A percentile compares a stretch with the other conserved stretches of the same genome.
phyloP scores from a whole-genome alignment of 129 eudicot genomes.

The Artemisia argyi region DNA sequence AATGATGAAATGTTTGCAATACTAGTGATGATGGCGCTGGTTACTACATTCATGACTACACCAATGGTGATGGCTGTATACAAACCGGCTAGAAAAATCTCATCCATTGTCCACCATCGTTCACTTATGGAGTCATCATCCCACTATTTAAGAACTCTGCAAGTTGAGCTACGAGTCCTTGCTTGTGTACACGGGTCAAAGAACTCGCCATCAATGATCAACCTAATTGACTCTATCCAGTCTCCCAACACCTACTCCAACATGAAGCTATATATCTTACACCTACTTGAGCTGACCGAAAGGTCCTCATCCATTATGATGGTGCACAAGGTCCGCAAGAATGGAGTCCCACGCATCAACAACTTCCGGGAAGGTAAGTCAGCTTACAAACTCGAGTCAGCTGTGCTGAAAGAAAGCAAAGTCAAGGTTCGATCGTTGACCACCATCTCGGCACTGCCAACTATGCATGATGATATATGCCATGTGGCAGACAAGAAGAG shows the following conservation, averaged over 20 bases:
- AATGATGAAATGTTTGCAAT: constrained; percentile 77
- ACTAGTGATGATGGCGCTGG: constrained; percentile 68
- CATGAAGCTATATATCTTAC: constrained; percentile 55
- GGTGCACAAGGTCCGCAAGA: constrained; percentile 54
- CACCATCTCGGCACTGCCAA: constrained; percentile 47
- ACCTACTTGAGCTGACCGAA: constrained; percentile 65
- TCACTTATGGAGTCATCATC: constrained; percentile 32
- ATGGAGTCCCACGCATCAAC: constrained; percentile 50
- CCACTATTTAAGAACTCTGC: constrained; percentile 19
- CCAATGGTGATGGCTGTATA: constrained; percentile 70
- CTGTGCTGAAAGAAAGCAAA: constrained; percentile 22
- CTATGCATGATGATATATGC: constrained; percentile 78
- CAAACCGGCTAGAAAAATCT: constrained; percentile 37
- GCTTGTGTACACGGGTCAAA: constrained; percentile 56
- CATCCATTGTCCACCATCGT: constrained; percentile 26
- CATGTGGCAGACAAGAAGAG: constrained; percentile 60
- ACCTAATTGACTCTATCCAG: constrained; percentile 48
- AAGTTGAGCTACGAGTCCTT: constrained; percentile 50
- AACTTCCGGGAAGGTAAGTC: constrained; percentile 20
- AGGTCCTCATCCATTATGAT: constrained; percentile 66
- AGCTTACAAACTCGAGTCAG: constrained; percentile 11
- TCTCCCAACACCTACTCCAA: constrained; percentile 40
- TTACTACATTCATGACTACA: constrained; percentile 77
- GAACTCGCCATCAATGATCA: constrained; percentile 43
- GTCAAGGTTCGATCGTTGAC: constrained; percentile 54